A percentile compares a stretch with the other conserved stretches of the same genome.
Evolutionary conservation across 1,284 basidiomycete genomes (phyloP).

Genomic region (Cutaneotrichosporon arboriforme): DNA sequence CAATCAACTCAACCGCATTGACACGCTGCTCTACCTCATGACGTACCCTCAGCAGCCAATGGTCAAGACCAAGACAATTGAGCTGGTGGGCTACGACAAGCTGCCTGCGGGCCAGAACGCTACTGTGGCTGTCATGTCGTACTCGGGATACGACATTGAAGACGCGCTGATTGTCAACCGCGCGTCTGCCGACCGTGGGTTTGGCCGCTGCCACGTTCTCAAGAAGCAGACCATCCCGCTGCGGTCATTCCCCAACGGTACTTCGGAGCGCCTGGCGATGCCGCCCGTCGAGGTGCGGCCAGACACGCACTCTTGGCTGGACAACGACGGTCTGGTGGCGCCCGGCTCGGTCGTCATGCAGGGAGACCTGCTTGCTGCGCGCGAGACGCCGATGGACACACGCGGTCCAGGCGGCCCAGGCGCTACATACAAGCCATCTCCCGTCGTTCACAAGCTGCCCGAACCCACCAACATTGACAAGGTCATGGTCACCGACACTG

Average conservation of each 20-base stretch:
- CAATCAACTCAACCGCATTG: slow-evolving; percentile 96
- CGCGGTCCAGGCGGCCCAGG: slow-evolving; percentile 42
- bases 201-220: slow-evolving; percentile 94
- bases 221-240: slow-evolving; percentile 92
- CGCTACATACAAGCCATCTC: slow-evolving; percentile 67
- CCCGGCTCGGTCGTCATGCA: slow-evolving; percentile 91
- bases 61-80: slow-evolving; percentile 99
- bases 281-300: slow-evolving; percentile 76
- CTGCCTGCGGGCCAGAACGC: slow-evolving; percentile 98
- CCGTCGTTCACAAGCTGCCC: slow-evolving; percentile 86
- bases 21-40: slow-evolving; percentile 95
- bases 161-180: slow-evolving; percentile 95
- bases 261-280: slow-evolving; percentile 74
- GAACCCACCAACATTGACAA: slow-evolving; percentile 95
- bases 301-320: slow-evolving; percentile 76
- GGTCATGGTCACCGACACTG: slow-evolving; percentile 91
- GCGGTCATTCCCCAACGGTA: slow-evolving; percentile 94
- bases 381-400: slow-evolving; percentile 86
- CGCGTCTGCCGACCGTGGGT: slow-evolving; percentile 93
- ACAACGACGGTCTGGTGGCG: slow-evolving; percentile 92
- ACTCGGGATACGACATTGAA: slow-evolving; percentile 98
- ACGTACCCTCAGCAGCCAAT: slow-evolving; percentile 99
- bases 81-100: slow-evolving; percentile 92
- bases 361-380: slow-evolving; percentile 93
- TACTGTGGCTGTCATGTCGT: slow-evolving; percentile 98